phyloP scores from a whole-genome alignment of 768 basidiomycete species.

The Phylloporus arenicola region DNA sequence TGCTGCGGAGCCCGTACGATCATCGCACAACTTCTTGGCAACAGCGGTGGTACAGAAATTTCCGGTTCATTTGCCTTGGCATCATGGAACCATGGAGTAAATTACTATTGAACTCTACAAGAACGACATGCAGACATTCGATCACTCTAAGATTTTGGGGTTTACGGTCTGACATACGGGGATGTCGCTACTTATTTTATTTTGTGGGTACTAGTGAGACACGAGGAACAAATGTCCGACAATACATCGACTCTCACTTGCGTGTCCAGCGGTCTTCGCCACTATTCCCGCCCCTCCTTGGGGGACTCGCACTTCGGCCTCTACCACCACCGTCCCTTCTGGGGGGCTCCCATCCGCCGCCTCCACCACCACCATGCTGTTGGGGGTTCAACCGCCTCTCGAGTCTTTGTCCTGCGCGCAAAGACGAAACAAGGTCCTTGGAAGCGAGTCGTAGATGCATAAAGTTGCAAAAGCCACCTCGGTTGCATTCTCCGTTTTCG shows the following conservation, averaged over 20 bases:
- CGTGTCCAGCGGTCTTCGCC: conserved; percentile 80
- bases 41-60: not conserved
- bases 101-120: not conserved
- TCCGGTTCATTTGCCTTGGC: not conserved
- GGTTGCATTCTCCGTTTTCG: conserved; percentile 96
- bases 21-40: not conserved
- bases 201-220: not conserved
- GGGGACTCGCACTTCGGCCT: conserved; percentile 72
- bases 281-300: conserved; percentile 50
- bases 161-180: not conserved
- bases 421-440: conserved; percentile 70
- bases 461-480: conserved; percentile 98
- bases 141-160: not conserved
- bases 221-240: not conserved
- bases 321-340: conserved; percentile 61
- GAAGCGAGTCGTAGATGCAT: conserved; percentile 93
- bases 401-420: conserved; percentile 78
- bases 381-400: conserved; percentile 72
- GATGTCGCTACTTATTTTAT: not conserved
- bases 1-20: not conserved
- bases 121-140: not conserved
- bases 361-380: conserved; percentile 59
- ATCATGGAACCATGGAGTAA: not conserved
- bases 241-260: conserved; percentile 33
- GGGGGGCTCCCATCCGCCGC: conserved; percentile 81